These are phyloP conservation scores for Phytopythium cucurbitacearum DNA, from an alignment of 352 stramenopile genomes.

Conservation along the genomic window DNA sequence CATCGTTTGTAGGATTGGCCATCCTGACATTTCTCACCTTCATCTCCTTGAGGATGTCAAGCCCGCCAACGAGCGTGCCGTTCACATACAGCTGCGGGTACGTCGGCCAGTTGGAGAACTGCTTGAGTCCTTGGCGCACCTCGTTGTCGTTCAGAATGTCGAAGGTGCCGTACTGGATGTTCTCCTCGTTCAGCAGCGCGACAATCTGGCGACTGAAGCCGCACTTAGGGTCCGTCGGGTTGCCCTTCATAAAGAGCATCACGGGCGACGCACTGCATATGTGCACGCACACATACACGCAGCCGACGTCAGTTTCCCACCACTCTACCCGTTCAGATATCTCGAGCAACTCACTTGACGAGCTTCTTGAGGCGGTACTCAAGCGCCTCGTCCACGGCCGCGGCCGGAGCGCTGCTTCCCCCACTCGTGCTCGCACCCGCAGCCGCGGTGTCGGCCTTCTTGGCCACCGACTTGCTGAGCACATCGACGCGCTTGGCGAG, in stretches of 20 bases:
- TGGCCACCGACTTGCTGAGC: slow-evolving; percentile 77
- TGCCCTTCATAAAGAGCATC: slow-evolving; percentile 99
- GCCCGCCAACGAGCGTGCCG: slow-evolving; percentile 93
- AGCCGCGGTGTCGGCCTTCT: slow-evolving; percentile 33
- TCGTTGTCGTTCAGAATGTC: slow-evolving; percentile 97
- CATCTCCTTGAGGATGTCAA: slow-evolving; percentile 98
- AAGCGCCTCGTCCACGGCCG: slow-evolving; percentile 55
- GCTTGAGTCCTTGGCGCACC: slow-evolving; percentile 95
- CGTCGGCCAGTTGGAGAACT: slow-evolving; percentile 97
- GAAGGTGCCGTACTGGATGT: slow-evolving; percentile 94
- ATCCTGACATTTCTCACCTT: slow-evolving; percentile 28
- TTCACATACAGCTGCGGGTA: slow-evolving; percentile 99
- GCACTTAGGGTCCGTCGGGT: slow-evolving; percentile 92
- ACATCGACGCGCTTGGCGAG: slow-evolving; percentile 83
- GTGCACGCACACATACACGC: background rate
- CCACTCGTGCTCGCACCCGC: slow-evolving; percentile 10
- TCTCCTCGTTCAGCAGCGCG: slow-evolving; percentile 89
- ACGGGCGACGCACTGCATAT: slow-evolving; percentile 68
- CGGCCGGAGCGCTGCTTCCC: slow-evolving; percentile 10
- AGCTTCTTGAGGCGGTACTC: slow-evolving; percentile 81
- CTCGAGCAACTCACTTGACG: slow-evolving; percentile 38
- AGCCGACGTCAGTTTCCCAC: background rate
- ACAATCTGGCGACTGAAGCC: slow-evolving; percentile 95
- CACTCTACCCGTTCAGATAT: background rate
- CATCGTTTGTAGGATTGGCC: background rate